Evolutionary conservation across 768 basidiomycete species (phyloP), one percentile per base, ranked within the genome.

Genomic region (Lanmaoa rubissima): DNA sequence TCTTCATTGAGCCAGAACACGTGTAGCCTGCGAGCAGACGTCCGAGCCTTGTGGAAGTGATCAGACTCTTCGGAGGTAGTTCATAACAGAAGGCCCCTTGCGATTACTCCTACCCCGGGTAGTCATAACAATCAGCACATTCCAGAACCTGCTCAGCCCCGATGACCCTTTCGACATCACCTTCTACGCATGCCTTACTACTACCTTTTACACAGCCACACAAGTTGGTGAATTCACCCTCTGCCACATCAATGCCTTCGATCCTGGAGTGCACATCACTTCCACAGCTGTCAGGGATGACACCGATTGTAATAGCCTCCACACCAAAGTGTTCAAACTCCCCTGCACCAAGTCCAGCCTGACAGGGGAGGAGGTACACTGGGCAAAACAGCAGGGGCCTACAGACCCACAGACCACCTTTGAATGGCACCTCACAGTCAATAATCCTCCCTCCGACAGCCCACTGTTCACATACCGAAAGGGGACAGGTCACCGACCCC

Each of bases 401-500:
- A 43, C 13, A 3, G 42, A 24, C 13, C 42, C 13, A 0, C 3
- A 14, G 0, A 6, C 1, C 0, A 12, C 42, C 3, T 24, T 43
- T 3, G 13, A 24, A 13, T 0, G 7, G 0, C 19, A 43, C 2
- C 13, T 43, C 1, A 2, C 5, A 14, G 5, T 24, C 21, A 43
- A 43, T 3, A 6, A 43, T 12, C 21, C 41, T n/a, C 2, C 41
- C 4, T 0, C 6, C 13, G 8, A 12, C 11, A 19, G 40, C 4
- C 42, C 12, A 0, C 42, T 43, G 2, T 43, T 43, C 6, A 5
- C 21, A 1, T 43, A 24, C 19, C 13, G 12, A 1, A 13, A 3
- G 1, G 1, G 3, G 3, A 6, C 7, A 0, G 42, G 42, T 0
- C 13, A 24, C 12, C 7, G 3, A 0, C 12, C 19, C 1, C 0